Evolutionary conservation across 768 basidiomycete species (phyloP), one percentile per base, ranked within the genome.

Genomic region (Pulveroboletus sp.): DNA sequence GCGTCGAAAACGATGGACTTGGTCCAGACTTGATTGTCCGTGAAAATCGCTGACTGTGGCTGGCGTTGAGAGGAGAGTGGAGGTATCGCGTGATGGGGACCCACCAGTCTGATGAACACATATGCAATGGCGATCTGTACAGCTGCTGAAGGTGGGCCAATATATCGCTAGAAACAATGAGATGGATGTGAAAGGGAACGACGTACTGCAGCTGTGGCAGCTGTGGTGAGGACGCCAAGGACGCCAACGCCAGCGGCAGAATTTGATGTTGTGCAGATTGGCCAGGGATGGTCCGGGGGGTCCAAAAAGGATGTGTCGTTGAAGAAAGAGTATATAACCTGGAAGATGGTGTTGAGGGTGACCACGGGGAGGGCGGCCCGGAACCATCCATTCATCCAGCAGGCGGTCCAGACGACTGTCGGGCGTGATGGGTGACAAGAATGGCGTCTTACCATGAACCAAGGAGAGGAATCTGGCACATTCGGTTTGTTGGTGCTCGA

Each of bases 241-340:
- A 74, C 55, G 10, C 67, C 68, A 24, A 76, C 61, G 0, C 73
- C 76, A 1, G 69, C 61, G 38, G 7, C 27, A 17, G 24, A 1
- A n/a, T 17, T 40, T n/a, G 39, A 29, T 7, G 11, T 29, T 11
- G 11, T 11, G 27, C 11, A 11, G 11, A 29, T 11, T 29, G 27
- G 27, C 4, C 27, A 29, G n/a, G n/a, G n/a, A n/a, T n/a, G n/a
- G n/a, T n/a, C n/a, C n/a, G n/a, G n/a, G n/a, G n/a, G n/a, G n/a
- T n/a, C n/a, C n/a, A n/a, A n/a, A n/a, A n/a, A n/a, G n/a, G n/a
- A n/a, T n/a, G n/a, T n/a, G n/a, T n/a, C n/a, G n/a, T n/a, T n/a
- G n/a, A n/a, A n/a, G n/a, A n/a, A n/a, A n/a, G n/a, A n/a, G n/a
- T n/a, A n/a, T n/a, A n/a, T n/a, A 29, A 29, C 2, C 27, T 29